Conservation (phyloP, 2,329 filamentous ascomycete species). For the Colletotrichum agaves region DNA sequence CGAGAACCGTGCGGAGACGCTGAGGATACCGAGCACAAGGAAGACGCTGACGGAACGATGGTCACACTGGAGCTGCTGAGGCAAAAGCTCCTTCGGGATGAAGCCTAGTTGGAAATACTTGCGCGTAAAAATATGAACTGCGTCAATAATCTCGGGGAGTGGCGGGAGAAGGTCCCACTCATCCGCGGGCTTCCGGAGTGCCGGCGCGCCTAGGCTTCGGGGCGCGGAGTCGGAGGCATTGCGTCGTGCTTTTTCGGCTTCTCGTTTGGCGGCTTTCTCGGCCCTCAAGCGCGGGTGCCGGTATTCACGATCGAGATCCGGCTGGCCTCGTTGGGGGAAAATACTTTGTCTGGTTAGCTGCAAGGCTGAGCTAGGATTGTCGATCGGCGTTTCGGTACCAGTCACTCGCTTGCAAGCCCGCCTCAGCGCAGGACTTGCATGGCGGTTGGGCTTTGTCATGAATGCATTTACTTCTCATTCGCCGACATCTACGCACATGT, state of each 20-base stretch:
- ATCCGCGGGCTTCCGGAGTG: slow-evolving; percentile 45
- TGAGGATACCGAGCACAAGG: slow-evolving; percentile 64
- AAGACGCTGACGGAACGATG: slow-evolving; percentile 63
- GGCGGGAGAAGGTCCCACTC: slow-evolving; percentile 63
- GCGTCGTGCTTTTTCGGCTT: slow-evolving; percentile 50
- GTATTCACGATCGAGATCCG: slow-evolving; percentile 65
- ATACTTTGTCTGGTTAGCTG: slow-evolving; percentile 48
- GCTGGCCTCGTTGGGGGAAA: slow-evolving; percentile 64
- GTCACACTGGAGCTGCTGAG: slow-evolving; percentile 57
- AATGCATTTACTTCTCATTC: slow-evolving; percentile 66
- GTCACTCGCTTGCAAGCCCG: slow-evolving; percentile 58
- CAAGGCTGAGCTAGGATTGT: background rate
- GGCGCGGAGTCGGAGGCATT: slow-evolving; percentile 46
- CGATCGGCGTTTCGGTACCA: slow-evolving; percentile 52
- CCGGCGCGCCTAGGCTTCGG: slow-evolving; percentile 24
- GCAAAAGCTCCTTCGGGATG: slow-evolving; percentile 64
- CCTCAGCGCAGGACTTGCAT: slow-evolving; percentile 62
- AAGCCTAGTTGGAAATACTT: slow-evolving; percentile 71
- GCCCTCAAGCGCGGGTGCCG: slow-evolving; percentile 64
- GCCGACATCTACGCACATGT: slow-evolving; percentile 58
- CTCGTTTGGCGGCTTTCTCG: slow-evolving; percentile 56
- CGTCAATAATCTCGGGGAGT: slow-evolving; percentile 61
- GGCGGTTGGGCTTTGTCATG: slow-evolving; percentile 60
- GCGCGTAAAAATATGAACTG: slow-evolving; percentile 62
- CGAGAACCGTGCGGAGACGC: slow-evolving; percentile 66